Conservation (phyloP, 495 filamentous ascomycete species). For the Cercophora scortea region DNA sequence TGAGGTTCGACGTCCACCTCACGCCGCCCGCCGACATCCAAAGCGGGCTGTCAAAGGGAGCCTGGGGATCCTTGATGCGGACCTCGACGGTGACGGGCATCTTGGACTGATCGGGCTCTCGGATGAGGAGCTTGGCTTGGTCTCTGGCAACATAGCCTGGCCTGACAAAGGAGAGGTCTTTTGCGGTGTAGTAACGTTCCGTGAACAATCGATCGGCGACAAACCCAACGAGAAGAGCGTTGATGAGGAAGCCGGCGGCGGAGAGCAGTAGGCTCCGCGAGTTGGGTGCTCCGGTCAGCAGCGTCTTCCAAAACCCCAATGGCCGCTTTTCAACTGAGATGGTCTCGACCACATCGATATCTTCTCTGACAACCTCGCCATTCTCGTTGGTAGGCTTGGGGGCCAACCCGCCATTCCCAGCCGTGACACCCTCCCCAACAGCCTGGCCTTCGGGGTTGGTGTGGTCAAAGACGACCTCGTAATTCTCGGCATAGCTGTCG, state of each 20-base stretch:
- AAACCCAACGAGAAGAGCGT: constrained; percentile 55
- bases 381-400: background rate
- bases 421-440: background rate
- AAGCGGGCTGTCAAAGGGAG: constrained; percentile 37
- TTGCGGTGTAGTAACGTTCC: constrained; percentile 55
- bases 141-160: constrained; percentile 78
- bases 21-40: constrained; percentile 65
- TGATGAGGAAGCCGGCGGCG: constrained; percentile 60
- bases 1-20: constrained; percentile 56
- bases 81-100: constrained; percentile 65
- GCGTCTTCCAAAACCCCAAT: constrained; percentile 44
- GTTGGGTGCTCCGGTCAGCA: constrained; percentile 71
- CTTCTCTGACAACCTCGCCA: constrained; percentile 25
- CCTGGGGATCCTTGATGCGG: constrained; percentile 37
- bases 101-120: constrained; percentile 69
- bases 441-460: constrained; percentile 10
- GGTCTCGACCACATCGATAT: constrained; percentile 46
- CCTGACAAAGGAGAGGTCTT: constrained; percentile 76
- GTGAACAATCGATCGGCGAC: constrained; percentile 68
- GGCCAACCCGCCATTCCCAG: background rate
- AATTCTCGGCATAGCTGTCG: no score
- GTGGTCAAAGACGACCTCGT: constrained; percentile 5
- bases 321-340: constrained; percentile 31
- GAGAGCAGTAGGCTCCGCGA: constrained; percentile 51
- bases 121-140: constrained; percentile 71